A percentile compares a stretch with the other conserved stretches of the same genome.
Conservation (phyloP, 495 filamentous ascomycete genomes). For the Terfezia claveryi region DNA sequence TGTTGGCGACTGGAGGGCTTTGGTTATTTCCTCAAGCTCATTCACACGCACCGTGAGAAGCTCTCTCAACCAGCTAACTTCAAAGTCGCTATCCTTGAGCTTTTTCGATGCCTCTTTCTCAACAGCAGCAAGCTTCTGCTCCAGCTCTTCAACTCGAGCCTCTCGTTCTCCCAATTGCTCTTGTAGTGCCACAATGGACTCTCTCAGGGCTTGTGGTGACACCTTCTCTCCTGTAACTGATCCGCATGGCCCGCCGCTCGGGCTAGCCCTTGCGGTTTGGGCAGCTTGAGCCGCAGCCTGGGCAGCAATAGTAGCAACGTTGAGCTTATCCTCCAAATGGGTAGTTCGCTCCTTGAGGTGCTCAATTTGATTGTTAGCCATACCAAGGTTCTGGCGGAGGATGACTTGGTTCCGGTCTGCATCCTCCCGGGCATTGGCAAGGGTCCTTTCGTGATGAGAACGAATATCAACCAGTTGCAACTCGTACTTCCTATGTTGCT, state of each 20-base stretch:
- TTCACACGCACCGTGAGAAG: slow-evolving; percentile 73
- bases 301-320: slow-evolving; percentile 78
- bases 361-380: slow-evolving; percentile 57
- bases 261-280: slow-evolving; percentile 35
- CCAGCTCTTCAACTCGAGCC: slow-evolving; percentile 63
- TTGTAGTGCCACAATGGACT: slow-evolving; percentile 87
- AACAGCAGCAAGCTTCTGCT: slow-evolving; percentile 46
- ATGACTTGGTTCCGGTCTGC: slow-evolving; percentile 44
- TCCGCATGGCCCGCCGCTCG: slow-evolving; percentile 29
- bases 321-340: slow-evolving; percentile 70
- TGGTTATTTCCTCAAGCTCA: slow-evolving; percentile 80
- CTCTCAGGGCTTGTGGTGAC: slow-evolving; percentile 41
- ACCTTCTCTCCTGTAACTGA: slow-evolving; percentile 48
- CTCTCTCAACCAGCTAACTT: slow-evolving; percentile 87
- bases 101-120: slow-evolving; percentile 44
- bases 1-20: slow-evolving; percentile 45
- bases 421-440: slow-evolving; percentile 51
- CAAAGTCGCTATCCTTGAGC: slow-evolving; percentile 72
- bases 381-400: slow-evolving; percentile 43
- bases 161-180: slow-evolving; percentile 92
- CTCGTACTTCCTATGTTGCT: slow-evolving; percentile 47
- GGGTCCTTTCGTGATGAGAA: slow-evolving; percentile 48
- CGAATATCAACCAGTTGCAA: slow-evolving; percentile 42
- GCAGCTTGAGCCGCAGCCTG: slow-evolving; percentile 68
- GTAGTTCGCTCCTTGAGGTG: slow-evolving; percentile 60